Evolutionary conservation across 1,284 basidiomycete genomes (phyloP).

Genomic region (Cystobasidiaceae sp.): DNA sequence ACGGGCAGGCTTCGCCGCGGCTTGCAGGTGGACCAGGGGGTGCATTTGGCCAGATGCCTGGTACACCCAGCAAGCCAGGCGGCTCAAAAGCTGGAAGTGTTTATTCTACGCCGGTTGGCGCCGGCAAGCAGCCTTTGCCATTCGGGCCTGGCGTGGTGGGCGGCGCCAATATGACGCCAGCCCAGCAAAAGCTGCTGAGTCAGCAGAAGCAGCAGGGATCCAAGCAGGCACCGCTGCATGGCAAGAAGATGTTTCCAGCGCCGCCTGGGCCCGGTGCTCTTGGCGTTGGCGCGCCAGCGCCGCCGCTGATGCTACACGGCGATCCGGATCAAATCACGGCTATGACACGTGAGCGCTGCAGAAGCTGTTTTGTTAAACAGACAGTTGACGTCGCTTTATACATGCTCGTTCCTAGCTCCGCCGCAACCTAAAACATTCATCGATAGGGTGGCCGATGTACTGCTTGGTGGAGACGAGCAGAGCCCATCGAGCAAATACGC

Average conservation of each 20-base stretch:
- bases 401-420: conserved; percentile 43
- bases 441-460: conserved; percentile 49
- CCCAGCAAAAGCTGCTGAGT: not conserved
- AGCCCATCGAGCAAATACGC: conserved; percentile 64
- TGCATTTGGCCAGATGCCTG: not conserved
- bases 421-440: conserved; percentile 39
- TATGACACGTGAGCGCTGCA: conserved; percentile 3
- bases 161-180: conserved; percentile 13
- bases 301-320: not conserved
- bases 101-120: conserved; percentile 15
- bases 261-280: not conserved
- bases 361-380: conserved; percentile 55
- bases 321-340: not conserved
- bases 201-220: conserved; percentile 13
- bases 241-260: conserved; percentile 12
- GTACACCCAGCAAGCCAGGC: not conserved
- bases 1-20: conserved; percentile 58
- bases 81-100: not conserved
- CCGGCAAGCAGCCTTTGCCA: not conserved
- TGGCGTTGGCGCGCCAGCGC: not conserved
- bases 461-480: conserved; percentile 47
- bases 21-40: not conserved
- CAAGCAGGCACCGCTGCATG: not conserved
- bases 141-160: not conserved
- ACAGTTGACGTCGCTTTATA: conserved; percentile 78